These are phyloP conservation scores for Moricandia moricandioides DNA, from an alignment of 345 rosid genomes.

Conservation along the genomic window DNA sequence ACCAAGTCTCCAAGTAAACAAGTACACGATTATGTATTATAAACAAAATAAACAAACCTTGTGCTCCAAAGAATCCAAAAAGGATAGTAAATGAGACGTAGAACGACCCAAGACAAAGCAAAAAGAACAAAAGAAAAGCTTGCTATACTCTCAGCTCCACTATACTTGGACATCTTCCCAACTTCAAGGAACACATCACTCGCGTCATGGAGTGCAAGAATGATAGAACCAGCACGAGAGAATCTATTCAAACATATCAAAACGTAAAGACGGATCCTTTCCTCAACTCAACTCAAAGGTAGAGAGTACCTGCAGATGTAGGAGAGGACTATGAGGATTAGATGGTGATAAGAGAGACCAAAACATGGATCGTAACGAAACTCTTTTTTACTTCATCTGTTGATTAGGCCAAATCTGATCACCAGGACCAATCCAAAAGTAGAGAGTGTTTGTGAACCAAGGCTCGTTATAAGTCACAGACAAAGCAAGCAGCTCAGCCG, in stretches of 20 bases:
- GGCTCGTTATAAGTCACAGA: conserved; percentile 75
- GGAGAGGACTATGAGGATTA: conserved; percentile 68
- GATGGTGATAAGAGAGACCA: background rate
- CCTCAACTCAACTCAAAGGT: background rate
- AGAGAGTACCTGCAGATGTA: conserved; percentile 63
- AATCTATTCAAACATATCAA: conserved; percentile 49
- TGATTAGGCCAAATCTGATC: conserved; percentile 95
- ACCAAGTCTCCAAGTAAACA: background rate
- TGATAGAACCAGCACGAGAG: conserved; percentile 84
- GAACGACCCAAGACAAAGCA: conserved; percentile 77
- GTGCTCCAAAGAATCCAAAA: conserved; percentile 99
- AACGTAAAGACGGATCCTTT: background rate
- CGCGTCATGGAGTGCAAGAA: conserved; percentile 92
- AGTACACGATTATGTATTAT: background rate
- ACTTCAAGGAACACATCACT: conserved; percentile 90
- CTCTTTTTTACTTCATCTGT: conserved; percentile 62
- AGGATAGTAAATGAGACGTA: conserved; percentile 90
- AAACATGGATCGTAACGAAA: background rate
- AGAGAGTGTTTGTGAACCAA: conserved; percentile 78
- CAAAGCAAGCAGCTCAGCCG: conserved; percentile 78
- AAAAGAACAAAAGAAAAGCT: conserved; percentile 71
- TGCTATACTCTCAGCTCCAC: conserved; percentile 78
- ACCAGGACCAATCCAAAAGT: conserved; percentile 92
- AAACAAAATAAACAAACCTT: conserved; percentile 50
- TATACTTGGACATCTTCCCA: conserved; percentile 93